These are phyloP conservation scores for Cryphonectria nitschkei DNA, from an alignment of 2,329 filamentous ascomycete species.

Conservation along the genomic window DNA sequence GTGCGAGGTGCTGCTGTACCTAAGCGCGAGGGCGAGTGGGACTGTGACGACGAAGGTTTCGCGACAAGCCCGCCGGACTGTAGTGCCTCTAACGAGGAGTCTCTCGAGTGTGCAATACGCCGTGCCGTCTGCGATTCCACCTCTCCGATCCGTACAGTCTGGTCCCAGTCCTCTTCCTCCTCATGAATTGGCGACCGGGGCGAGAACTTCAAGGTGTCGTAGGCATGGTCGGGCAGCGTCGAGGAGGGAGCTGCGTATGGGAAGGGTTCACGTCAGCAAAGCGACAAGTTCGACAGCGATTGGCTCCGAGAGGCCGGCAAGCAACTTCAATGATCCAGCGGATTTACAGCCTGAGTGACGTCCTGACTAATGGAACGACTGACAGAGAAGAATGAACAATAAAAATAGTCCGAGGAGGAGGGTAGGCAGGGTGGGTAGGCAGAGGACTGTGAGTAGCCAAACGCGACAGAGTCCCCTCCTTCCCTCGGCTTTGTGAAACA, in stretches of 20 bases:
- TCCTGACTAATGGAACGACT: background rate
- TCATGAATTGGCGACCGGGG: constrained; percentile 56
- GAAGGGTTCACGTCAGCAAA: constrained; percentile 29
- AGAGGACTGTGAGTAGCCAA: background rate
- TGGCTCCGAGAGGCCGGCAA: background rate
- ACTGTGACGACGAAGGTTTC: constrained; percentile 38
- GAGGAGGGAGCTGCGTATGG: constrained; percentile 58
- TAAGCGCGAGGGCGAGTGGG: constrained; percentile 39
- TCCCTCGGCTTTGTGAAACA: constrained; percentile 28
- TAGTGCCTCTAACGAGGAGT: constrained; percentile 62
- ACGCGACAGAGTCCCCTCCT: constrained; percentile 27
- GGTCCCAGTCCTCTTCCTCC: constrained; percentile 57
- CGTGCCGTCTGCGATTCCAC: constrained; percentile 45
- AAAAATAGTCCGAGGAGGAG: background rate
- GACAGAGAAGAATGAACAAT: background rate
- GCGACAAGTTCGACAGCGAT: background rate
- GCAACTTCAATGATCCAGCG: background rate
- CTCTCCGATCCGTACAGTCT: constrained; percentile 52
- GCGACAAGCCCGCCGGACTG: constrained; percentile 40
- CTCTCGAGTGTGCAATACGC: constrained; percentile 56
- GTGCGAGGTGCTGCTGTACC: constrained; percentile 48
- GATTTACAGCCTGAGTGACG: background rate
- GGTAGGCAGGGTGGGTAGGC: background rate
- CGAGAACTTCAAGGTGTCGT: constrained; percentile 57
- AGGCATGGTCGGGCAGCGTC: constrained; percentile 59